These are phyloP conservation scores for Babjeviella inositovora DNA, from an alignment of 805 yeast genomes.

Conservation along the genomic window DNA sequence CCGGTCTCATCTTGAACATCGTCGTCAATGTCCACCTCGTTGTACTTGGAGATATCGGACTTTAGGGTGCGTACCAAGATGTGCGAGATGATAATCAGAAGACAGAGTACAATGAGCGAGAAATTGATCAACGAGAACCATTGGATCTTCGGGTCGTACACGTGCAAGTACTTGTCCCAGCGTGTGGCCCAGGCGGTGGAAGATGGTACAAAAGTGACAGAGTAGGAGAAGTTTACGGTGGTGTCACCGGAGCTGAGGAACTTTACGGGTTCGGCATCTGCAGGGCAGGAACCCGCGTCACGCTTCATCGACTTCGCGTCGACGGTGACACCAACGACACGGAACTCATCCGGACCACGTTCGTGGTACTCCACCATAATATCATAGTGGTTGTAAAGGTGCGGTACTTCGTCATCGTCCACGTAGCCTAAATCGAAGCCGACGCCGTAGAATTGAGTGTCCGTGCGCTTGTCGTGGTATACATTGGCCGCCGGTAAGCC, in stretches of 20 bases:
- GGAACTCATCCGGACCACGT: constrained; percentile 45
- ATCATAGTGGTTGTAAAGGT: constrained; percentile 69
- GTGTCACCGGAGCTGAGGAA: constrained; percentile 34
- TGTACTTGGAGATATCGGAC: constrained; percentile 76
- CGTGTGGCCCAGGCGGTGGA: constrained; percentile 90
- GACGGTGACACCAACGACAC: constrained; percentile 86
- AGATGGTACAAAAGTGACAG: constrained; percentile 57
- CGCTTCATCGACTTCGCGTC: constrained; percentile 59
- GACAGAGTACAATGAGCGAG: constrained; percentile 60
- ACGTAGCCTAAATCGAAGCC: constrained; percentile 72
- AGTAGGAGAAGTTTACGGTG: constrained; percentile 67
- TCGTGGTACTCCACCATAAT: constrained; percentile 72
- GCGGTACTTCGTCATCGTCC: constrained; percentile 36
- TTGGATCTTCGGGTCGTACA: constrained; percentile 83
- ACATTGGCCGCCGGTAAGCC: constrained; percentile 83
- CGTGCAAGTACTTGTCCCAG: constrained; percentile 94
- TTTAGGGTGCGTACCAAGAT: constrained; percentile 65
- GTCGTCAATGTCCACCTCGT: constrained; percentile 74
- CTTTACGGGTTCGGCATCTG: constrained; percentile 20
- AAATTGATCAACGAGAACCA: constrained; percentile 91
- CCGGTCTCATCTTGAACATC: constrained; percentile 89
- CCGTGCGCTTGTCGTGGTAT: constrained; percentile 38
- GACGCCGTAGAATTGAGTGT: constrained; percentile 51
- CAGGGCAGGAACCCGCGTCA: too few relatives aligned
- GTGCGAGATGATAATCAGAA: constrained; percentile 68